A percentile compares a stretch with the other conserved stretches of the same genome.
phyloP scores from a whole-genome alignment of 257 asterid species.

The Solanum chmielewskii region DNA sequence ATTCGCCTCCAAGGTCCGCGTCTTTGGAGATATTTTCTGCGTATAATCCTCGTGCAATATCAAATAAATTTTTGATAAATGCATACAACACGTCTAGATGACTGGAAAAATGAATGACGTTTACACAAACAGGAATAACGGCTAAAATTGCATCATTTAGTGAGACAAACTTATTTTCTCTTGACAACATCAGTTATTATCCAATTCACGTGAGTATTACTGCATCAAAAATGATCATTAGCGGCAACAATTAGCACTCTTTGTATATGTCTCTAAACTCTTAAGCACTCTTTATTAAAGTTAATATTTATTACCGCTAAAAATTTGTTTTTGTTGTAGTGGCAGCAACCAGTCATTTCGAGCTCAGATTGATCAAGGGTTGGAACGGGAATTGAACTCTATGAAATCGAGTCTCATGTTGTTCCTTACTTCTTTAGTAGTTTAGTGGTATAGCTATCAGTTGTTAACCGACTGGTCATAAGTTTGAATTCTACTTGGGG shows the following conservation, averaged over 20 bases:
- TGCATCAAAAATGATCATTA: too few relatives aligned
- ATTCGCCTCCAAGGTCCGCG: neutral
- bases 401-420: neutral
- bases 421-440: too few relatives aligned
- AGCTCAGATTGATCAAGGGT: neutral
- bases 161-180: neutral
- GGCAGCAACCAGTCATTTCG: neutral
- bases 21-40: slow-evolving; percentile 36
- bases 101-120: neutral
- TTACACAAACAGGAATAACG: neutral
- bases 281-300: too few relatives aligned
- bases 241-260: too few relatives aligned
- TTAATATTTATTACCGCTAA: too few relatives aligned
- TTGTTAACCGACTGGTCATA: neutral
- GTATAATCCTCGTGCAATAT: neutral
- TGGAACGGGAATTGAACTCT: neutral
- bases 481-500: neutral
- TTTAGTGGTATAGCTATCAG: neutral
- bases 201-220: neutral
- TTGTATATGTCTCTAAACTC: too few relatives aligned
- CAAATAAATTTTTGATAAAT: neutral
- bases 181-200: neutral
- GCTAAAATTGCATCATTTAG: neutral
- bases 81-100: neutral
- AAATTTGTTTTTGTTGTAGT: too few relatives aligned